Conservation (phyloP, 2,329 filamentous ascomycete genomes). For the Penicillium sp. region DNA sequence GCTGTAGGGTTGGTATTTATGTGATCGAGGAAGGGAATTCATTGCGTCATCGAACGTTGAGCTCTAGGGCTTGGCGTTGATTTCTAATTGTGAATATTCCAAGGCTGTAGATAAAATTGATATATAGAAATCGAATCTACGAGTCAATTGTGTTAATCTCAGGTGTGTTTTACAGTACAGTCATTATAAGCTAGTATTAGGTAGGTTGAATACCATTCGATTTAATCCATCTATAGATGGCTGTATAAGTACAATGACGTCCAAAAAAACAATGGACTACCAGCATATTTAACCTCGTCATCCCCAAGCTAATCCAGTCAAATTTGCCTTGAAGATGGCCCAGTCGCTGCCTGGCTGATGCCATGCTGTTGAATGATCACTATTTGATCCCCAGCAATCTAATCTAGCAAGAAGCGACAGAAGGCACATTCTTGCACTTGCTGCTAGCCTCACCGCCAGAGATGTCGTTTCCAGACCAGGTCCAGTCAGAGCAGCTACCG, state of each 20-base stretch:
- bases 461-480: slow-evolving; percentile 50
- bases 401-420: slow-evolving; percentile 35
- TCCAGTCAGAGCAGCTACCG: slow-evolving; percentile 54
- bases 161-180: background rate
- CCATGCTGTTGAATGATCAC: background rate
- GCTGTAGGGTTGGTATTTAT: background rate
- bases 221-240: background rate
- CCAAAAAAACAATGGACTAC: background rate
- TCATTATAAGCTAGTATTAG: background rate
- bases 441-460: slow-evolving; percentile 51
- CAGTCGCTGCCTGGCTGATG: background rate
- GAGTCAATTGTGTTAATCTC: background rate
- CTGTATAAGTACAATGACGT: background rate
- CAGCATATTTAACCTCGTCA: background rate
- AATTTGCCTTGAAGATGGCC: background rate
- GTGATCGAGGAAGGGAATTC: background rate
- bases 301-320: background rate
- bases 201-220: background rate
- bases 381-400: background rate
- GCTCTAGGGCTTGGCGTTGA: slow-evolving; percentile 3
- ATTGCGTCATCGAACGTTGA: background rate
- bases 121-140: background rate
- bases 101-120: background rate
- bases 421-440: slow-evolving; percentile 44
- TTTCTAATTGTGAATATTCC: background rate